Conservation (phyloP, 495 filamentous ascomycete genomes). For the Penicillium angulare region DNA sequence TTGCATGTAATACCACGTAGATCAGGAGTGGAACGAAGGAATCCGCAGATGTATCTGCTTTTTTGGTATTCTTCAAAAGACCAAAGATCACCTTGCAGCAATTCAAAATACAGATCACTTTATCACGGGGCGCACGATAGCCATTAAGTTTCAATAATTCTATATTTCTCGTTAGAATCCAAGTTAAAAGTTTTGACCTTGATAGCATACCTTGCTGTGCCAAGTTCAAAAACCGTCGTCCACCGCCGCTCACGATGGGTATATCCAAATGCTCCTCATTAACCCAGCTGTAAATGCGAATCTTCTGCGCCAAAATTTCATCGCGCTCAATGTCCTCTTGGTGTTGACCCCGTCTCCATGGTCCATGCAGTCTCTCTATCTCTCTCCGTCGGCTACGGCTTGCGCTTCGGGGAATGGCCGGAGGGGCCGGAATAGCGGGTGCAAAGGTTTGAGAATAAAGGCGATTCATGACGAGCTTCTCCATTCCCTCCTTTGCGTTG, state of each 20-base stretch:
- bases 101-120: conserved; percentile 97
- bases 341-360: conserved; percentile 87
- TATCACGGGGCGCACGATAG: conserved; percentile 93
- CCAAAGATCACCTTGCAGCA: conserved; percentile 99
- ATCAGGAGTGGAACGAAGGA: conserved; percentile 95
- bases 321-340: conserved; percentile 98
- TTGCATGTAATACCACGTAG: conserved; percentile 90
- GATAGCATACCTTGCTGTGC: conserved; percentile 74
- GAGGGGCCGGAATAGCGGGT: conserved; percentile 79
- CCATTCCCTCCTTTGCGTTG: conserved; percentile 98
- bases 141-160: conserved; percentile 94
- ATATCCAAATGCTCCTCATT: conserved; percentile 94
- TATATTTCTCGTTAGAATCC: conserved; percentile 35
- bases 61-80: conserved; percentile 86
- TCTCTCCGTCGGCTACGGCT: conserved; percentile 68
- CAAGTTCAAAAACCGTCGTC: conserved; percentile 80
- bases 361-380: conserved; percentile 67
- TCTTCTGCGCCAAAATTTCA: conserved; percentile 91
- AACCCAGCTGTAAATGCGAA: conserved; percentile 95
- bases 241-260: conserved; percentile 75
- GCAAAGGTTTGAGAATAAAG: conserved; percentile 96
- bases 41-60: conserved; percentile 86
- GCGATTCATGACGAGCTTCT: conserved; percentile 99
- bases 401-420: conserved; percentile 60
- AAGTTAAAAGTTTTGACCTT: neutral